Evolutionary conservation across 1,139 yeast species (phyloP).

Genomic region (Maudiozyma humilis): DNA sequence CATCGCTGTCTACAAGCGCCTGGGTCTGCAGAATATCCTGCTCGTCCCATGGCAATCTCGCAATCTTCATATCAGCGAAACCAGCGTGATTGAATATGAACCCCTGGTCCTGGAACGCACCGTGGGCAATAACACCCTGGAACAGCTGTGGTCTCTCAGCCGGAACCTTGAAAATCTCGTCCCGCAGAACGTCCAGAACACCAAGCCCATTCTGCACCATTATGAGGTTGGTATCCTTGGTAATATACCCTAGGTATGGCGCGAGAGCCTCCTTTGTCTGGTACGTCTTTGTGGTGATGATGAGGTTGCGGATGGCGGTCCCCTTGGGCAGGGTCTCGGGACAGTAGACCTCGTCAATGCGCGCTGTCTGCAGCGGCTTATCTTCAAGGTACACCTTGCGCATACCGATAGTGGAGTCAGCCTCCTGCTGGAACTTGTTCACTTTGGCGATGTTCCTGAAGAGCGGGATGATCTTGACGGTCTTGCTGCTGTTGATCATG

Average conservation of each 20-base stretch:
- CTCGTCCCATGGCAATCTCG: constrained; percentile 35
- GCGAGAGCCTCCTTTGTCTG: constrained; percentile 44
- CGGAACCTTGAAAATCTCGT: constrained; percentile 48
- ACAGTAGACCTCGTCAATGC: constrained; percentile 24
- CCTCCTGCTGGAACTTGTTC: constrained; percentile 23
- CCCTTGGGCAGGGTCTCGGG: constrained; percentile 20
- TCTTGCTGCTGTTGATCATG: constrained; percentile 19
- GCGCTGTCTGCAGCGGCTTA: constrained; percentile 13
- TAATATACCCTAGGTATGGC: constrained; percentile 42
- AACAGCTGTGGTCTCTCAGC: constrained; percentile 47
- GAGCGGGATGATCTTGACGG: constrained; percentile 25
- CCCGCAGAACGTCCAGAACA: constrained; percentile 47
- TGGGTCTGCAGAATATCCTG: constrained; percentile 20
- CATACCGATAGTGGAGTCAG: constrained; percentile 26
- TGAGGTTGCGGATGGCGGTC: constrained; percentile 42
- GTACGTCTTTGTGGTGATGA: constrained; percentile 62
- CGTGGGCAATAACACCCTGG: constrained; percentile 78
- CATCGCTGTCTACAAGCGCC: constrained; percentile 13
- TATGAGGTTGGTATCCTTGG: constrained; percentile 48
- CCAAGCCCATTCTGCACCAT: constrained; percentile 89
- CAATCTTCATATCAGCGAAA: constrained; percentile 49
- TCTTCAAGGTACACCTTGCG: constrained; percentile 24
- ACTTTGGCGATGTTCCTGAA: constrained; percentile 26
- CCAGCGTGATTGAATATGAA: constrained; percentile 56
- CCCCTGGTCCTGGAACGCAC: constrained; percentile 41